Evolutionary conservation across 331 rosid genomes (phyloP).

Genomic region (Acacia concinna): DNA sequence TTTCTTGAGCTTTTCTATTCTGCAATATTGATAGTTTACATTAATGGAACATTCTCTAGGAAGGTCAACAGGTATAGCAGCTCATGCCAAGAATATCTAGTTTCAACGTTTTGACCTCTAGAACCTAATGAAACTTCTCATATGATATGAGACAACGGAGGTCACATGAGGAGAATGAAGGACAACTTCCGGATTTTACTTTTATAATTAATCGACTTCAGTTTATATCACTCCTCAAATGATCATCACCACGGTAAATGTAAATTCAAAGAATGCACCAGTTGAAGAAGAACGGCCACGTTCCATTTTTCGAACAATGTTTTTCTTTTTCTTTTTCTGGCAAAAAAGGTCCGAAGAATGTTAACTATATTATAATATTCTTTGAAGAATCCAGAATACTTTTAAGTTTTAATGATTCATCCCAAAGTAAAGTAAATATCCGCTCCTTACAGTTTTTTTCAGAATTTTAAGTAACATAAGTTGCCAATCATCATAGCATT

Average conservation of each 20-base stretch:
- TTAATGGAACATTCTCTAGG: background rate
- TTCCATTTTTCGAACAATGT: background rate
- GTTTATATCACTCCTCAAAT: background rate
- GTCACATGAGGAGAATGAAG: background rate
- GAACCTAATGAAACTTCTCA: background rate
- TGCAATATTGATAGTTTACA: background rate
- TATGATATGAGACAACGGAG: background rate
- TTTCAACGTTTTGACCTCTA: slow-evolving; percentile 13
- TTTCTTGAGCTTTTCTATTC: background rate
- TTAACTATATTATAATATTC: background rate
- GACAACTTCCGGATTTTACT: background rate
- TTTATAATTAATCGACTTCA: background rate
- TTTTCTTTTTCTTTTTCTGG: too few species aligned
- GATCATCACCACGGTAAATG: background rate
- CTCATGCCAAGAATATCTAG: background rate
- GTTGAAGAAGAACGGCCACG: background rate
- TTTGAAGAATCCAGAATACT: background rate
- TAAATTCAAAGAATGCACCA: background rate
- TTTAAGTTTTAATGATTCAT: background rate
- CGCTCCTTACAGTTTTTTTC: background rate
- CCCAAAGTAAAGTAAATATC: background rate
- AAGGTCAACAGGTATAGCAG: background rate
- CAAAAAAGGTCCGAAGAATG: background rate
- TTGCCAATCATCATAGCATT: background rate
- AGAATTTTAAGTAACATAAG: background rate